These are phyloP conservation scores for Trichoderma orchidacearum DNA, from an alignment of 495 filamentous ascomycete genomes.

Conservation along the genomic window DNA sequence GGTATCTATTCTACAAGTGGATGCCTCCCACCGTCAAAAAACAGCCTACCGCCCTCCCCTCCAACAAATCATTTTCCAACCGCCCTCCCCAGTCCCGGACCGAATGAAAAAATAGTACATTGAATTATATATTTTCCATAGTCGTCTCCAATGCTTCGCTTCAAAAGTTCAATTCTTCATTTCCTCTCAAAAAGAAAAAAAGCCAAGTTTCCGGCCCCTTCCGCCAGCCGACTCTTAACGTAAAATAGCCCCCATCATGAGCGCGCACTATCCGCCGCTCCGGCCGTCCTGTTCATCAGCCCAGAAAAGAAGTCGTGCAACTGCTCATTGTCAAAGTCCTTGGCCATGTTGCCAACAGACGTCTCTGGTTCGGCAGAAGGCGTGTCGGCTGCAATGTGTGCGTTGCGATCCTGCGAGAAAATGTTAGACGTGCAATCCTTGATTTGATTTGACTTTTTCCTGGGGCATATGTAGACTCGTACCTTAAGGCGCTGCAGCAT, in stretches of 20 bases:
- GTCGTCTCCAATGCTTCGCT: no score
- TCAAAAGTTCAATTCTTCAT: not conserved
- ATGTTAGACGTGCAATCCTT: not conserved
- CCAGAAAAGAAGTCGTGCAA: slow-evolving; percentile 35
- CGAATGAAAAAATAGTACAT: no score
- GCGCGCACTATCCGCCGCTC: not conserved
- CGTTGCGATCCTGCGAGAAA: slow-evolving; percentile 30
- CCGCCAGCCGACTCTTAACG: no score
- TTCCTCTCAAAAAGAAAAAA: not conserved
- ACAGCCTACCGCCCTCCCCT: not conserved
- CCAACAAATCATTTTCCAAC: not conserved
- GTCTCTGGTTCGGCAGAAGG: slow-evolving; percentile 15
- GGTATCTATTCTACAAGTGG: slow-evolving; percentile 20
- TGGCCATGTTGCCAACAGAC: slow-evolving; percentile 14
- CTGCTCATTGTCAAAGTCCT: slow-evolving; percentile 31
- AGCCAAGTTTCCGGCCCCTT: not conserved
- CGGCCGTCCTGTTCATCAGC: slow-evolving; percentile 26
- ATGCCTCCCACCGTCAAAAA: not conserved
- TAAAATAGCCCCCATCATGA: not conserved
- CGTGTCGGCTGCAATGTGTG: slow-evolving; percentile 21
- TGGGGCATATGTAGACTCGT: no score
- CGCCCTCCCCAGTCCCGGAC: not conserved
- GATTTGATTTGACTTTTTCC: no score
- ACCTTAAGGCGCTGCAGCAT: slow-evolving; percentile 85
- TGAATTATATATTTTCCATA: no score